Evolutionary conservation across 1,139 yeast genomes (phyloP).

Genomic region (Lizanozyma gosingica): DNA sequence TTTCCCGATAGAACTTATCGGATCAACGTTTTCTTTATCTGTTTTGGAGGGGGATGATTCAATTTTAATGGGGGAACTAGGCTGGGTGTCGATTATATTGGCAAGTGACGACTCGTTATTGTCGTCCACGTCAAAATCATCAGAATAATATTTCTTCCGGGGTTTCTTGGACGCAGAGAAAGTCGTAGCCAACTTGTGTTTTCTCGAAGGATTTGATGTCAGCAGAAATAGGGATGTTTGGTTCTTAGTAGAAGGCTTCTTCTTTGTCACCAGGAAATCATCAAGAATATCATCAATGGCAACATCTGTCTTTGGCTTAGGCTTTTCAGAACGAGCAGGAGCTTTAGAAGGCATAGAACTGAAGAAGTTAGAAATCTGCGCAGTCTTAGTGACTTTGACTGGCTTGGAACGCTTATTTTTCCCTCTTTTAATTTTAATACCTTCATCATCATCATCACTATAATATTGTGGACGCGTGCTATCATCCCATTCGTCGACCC

Average conservation of each 20-base stretch:
- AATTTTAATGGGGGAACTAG: slow-evolving; percentile 25
- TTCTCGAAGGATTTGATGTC: background rate
- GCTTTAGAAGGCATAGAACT: slow-evolving; percentile 19
- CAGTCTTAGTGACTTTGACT: slow-evolving; percentile 35
- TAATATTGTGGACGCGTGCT: slow-evolving; percentile 40
- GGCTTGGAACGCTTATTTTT: slow-evolving; percentile 25
- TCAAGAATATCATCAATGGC: slow-evolving; percentile 39
- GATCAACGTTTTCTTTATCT: slow-evolving; percentile 10
- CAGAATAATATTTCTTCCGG: slow-evolving; percentile 7
- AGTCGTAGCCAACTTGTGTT: slow-evolving; percentile 7
- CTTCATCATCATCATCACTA: slow-evolving; percentile 42
- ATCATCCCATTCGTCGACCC: slow-evolving; percentile 82
- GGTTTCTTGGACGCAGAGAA: slow-evolving; percentile 19
- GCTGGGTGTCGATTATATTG: slow-evolving; percentile 13
- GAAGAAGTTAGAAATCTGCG: slow-evolving; percentile 48
- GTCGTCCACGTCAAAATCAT: slow-evolving; percentile 8
- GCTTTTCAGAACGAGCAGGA: slow-evolving; percentile 9
- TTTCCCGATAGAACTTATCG: too few relatives aligned
- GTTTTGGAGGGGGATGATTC: slow-evolving; percentile 9
- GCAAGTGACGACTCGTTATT: slow-evolving; percentile 1
- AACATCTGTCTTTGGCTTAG: slow-evolving; percentile 21
- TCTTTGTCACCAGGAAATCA: slow-evolving; percentile 25
- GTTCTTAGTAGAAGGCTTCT: slow-evolving; percentile 10
- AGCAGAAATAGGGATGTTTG: slow-evolving; percentile 1
- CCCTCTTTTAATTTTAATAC: slow-evolving; percentile 17